Evolutionary conservation across 2,329 filamentous ascomycete species (phyloP).

Genomic region (Exophiala sideris): DNA sequence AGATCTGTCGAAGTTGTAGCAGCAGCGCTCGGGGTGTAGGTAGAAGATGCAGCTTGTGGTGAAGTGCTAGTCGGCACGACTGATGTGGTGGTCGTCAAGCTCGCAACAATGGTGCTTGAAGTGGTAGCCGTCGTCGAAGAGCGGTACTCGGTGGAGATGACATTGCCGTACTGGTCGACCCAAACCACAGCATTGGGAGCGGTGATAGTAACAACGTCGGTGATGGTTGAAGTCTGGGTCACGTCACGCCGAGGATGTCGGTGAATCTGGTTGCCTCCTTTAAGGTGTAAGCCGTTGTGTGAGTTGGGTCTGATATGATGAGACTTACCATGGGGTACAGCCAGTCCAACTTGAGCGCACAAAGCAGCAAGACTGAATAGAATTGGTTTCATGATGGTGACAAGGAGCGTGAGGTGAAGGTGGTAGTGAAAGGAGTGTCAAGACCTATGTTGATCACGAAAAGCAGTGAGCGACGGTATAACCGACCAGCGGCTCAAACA

Average conservation of each 20-base stretch:
- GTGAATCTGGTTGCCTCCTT: slow-evolving; percentile 17
- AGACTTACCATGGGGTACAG: slow-evolving; percentile 25
- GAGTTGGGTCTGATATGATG: background rate
- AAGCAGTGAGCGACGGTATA: slow-evolving; percentile 14
- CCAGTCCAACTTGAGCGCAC: slow-evolving; percentile 15
- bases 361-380: slow-evolving; percentile 12
- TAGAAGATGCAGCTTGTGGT: slow-evolving; percentile 1
- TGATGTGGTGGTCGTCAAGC: background rate
- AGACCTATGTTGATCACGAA: slow-evolving; percentile 12
- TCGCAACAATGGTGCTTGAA: background rate
- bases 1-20: slow-evolving; percentile 1
- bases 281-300: slow-evolving; percentile 6
- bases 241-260: slow-evolving; percentile 11
- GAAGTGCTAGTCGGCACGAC: slow-evolving; percentile 1
- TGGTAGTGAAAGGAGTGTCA: slow-evolving; percentile 15
- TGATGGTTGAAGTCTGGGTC: slow-evolving; percentile 16
- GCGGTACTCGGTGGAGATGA: slow-evolving; percentile 42
- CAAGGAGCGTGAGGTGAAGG: slow-evolving; percentile 3
- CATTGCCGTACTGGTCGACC: slow-evolving; percentile 57
- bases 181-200: slow-evolving; percentile 49
- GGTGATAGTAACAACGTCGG: slow-evolving; percentile 20
- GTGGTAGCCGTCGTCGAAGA: slow-evolving; percentile 8
- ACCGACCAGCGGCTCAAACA: slow-evolving; percentile 15
- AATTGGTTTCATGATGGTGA: slow-evolving; percentile 15
- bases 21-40: slow-evolving; percentile 15